These are phyloP conservation scores for Phytophthora aleatoria DNA, from an alignment of 352 stramenopile species.

Conservation along the genomic window DNA sequence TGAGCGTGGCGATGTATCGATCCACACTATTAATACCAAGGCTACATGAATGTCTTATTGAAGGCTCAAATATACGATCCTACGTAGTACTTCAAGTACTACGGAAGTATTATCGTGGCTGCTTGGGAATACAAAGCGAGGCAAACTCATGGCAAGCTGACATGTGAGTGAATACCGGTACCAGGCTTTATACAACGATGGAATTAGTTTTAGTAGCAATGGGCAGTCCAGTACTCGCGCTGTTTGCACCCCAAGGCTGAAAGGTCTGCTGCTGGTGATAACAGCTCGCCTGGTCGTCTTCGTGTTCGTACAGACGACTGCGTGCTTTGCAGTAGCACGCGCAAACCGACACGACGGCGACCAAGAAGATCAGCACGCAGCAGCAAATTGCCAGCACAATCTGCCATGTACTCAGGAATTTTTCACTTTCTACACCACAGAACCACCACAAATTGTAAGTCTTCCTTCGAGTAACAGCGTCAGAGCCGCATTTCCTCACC, in stretches of 20 bases:
- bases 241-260: constrained; percentile 16
- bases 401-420: constrained; percentile 43
- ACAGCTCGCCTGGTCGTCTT: constrained; percentile 38
- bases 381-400: constrained; percentile 59
- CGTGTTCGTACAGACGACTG: constrained; percentile 49
- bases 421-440: constrained; percentile 12
- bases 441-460: constrained; percentile 3
- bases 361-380: constrained; percentile 40
- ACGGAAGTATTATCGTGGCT: too few species aligned
- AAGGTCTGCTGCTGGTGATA: constrained; percentile 31
- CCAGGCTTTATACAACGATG: constrained; percentile 21
- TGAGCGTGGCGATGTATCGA: too few species aligned
- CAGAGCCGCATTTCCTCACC: constrained; percentile 6
- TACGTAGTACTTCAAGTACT: too few species aligned
- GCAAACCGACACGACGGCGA: constrained; percentile 49
- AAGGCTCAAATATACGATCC: too few species aligned
- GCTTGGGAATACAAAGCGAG: too few species aligned
- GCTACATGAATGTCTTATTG: too few species aligned
- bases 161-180: neutral
- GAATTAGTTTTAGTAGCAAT: constrained; percentile 17
- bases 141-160: too few species aligned
- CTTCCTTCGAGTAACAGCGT: neutral
- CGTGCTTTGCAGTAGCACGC: constrained; percentile 58
- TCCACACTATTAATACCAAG: too few species aligned
- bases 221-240: neutral